Evolutionary conservation across 2,329 filamentous ascomycete genomes (phyloP).

Genomic region (Talaromyces funiculosus): DNA sequence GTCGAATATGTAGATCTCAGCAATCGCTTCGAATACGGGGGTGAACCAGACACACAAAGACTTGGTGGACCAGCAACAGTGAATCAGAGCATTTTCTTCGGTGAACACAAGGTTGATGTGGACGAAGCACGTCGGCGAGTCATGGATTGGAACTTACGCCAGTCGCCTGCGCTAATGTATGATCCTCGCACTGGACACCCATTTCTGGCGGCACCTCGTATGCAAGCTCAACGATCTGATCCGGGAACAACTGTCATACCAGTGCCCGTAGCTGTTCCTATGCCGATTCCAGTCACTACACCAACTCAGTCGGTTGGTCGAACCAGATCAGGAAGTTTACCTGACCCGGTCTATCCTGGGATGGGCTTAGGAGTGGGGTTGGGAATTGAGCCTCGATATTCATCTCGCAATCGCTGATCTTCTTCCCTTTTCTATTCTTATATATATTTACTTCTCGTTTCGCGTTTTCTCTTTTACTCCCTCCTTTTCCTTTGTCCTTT

Average conservation of each 20-base stretch:
- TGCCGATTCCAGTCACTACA: conserved; percentile 9
- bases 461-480: conserved; percentile 2
- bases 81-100: conserved; percentile 20
- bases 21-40: conserved; percentile 17
- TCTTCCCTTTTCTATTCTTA: background rate
- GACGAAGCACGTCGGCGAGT: conserved; percentile 25
- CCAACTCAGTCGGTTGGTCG: conserved; percentile 19
- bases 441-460: background rate
- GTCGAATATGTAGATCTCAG: background rate
- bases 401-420: background rate
- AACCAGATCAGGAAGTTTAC: conserved; percentile 30
- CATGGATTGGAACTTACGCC: conserved; percentile 17
- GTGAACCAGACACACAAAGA: conserved; percentile 10
- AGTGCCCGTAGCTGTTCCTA: background rate
- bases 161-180: conserved; percentile 3
- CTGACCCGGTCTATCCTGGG: conserved; percentile 22
- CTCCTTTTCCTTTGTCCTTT: background rate
- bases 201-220: background rate
- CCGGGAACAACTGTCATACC: background rate
- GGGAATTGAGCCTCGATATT: conserved; percentile 13
- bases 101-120: conserved; percentile 28
- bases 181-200: conserved; percentile 6
- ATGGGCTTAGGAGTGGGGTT: conserved; percentile 18
- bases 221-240: conserved; percentile 12
- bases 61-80: background rate